Evolutionary conservation across 1,284 basidiomycete genomes (phyloP).

Genomic region (Neonothopanus nambi): DNA sequence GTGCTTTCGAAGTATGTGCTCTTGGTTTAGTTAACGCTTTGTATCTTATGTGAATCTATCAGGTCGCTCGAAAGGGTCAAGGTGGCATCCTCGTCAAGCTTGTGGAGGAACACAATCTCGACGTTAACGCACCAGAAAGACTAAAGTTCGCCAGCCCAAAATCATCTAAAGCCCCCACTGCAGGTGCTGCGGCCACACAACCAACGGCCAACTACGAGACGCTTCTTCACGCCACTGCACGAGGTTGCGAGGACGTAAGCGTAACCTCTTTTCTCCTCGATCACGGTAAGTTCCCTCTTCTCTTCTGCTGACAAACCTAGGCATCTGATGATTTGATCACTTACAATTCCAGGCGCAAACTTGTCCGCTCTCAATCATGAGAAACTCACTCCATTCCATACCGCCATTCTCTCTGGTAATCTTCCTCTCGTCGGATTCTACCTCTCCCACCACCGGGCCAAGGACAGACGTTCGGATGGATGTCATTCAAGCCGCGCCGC

Average conservation of each 20-base stretch:
- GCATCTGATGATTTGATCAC: no score
- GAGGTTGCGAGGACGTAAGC: conserved; percentile 26
- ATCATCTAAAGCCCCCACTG: not conserved
- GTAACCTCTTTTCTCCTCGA: conserved; percentile 32
- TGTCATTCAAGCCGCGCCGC: conserved; percentile 26
- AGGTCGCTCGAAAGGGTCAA: conserved; percentile 27
- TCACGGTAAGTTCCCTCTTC: conserved; percentile 26
- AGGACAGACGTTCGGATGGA: conserved; percentile 27
- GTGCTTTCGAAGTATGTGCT: conserved; percentile 29
- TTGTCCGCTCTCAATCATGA: conserved; percentile 29
- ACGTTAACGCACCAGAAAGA: conserved; percentile 32
- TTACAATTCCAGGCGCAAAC: conserved; percentile 28
- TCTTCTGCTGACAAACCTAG: not conserved
- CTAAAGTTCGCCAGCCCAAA: no score
- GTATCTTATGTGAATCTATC: no score
- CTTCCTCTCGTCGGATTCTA: conserved; percentile 31
- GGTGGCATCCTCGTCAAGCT: conserved; percentile 24
- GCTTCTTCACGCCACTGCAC: conserved; percentile 36
- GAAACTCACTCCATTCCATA: conserved; percentile 35
- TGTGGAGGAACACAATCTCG: conserved; percentile 30
- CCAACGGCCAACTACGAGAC: conserved; percentile 26
- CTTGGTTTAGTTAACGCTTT: not conserved
- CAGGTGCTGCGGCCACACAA: conserved; percentile 24
- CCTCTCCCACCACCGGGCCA: conserved; percentile 21
- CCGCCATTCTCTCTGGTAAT: conserved; percentile 33